Base-by-base conservation (phyloP, 352 stramenopile species). In the Globisporangium emineosum region DNA sequence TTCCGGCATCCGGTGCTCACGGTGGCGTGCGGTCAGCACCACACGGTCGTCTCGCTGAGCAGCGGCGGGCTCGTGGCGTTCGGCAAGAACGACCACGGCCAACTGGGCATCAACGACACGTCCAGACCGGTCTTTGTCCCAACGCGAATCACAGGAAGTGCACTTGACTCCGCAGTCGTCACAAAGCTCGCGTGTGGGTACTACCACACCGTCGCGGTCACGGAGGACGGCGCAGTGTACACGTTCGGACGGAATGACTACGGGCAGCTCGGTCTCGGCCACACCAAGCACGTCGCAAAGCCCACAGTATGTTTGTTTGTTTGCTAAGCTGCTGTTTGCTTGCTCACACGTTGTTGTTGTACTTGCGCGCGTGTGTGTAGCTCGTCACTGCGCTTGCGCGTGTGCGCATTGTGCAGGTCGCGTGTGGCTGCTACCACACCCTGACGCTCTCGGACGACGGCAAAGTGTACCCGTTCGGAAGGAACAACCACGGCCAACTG, bases 401-500 rank as follows among this genome's bases (percentile, higher is more conserved):
- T 3, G 68, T 88, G 27, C 78, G 76, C 13, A 82, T 94, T 54
- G 68, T 81, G n/a, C 78, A 91, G 35, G 79, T 93, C 21, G 78
- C 87, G 29, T 96, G 87, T 30, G 89, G 89, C 21, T 94, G 86
- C 68, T 96, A 95, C 55, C 89, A 96, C 72, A 96, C 84, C 25
- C 75, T 96, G 12, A 64, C 78, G 3, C 79, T 96, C 32, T 91
- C 83, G 17, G 83, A 92, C n/a, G 79, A 93, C 33, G 89, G 87
- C 9, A 90, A 89, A 65, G 87, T 96, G 43, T 95, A 93, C 60
- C 93, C 96, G 21, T 98, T 97, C 70, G 93, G 93, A 25, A 76
- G 93, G 33, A 98, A 98, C 68, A 97, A 98, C 61, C 93, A 98
- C 69, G 93, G 93, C 1, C 93, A 98, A 47, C 78, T 98, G 37